Evolutionary conservation across 495 filamentous ascomycete genomes (phyloP).

Genomic region (Polyplosphaeria fusca): DNA sequence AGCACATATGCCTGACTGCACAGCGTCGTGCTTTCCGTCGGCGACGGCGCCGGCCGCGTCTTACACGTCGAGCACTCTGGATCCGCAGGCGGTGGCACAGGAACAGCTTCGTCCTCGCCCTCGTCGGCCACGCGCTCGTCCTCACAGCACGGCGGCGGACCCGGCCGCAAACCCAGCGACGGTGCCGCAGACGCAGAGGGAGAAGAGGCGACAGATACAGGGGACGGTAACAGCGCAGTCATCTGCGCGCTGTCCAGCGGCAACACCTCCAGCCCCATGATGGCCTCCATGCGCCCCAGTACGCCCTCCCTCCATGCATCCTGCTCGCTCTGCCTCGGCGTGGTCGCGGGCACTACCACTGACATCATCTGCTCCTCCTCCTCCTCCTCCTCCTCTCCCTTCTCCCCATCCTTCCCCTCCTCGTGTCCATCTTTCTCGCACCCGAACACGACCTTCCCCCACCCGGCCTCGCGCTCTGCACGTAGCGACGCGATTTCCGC

Average conservation of each 20-base stretch:
- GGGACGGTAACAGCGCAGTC: background rate
- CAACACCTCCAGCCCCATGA: background rate
- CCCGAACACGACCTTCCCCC: background rate
- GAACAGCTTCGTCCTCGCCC: background rate
- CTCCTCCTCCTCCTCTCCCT: background rate
- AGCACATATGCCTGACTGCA: constrained; percentile 31
- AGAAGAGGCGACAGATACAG: background rate
- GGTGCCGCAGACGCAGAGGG: background rate
- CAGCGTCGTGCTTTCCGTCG: constrained; percentile 25
- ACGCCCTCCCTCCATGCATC: background rate
- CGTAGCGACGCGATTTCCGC: constrained; percentile 12
- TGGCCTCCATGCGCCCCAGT: background rate
- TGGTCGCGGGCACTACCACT: background rate
- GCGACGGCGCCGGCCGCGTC: constrained; percentile 13
- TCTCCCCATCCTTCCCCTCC: background rate
- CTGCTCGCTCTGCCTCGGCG: background rate
- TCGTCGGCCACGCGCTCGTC: background rate
- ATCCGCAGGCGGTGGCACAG: background rate
- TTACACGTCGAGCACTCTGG: constrained; percentile 19
- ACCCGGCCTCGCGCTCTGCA: constrained; percentile 7
- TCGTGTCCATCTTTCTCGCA: background rate
- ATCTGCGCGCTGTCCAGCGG: background rate
- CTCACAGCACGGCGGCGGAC: constrained; percentile 20
- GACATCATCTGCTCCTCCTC: background rate
- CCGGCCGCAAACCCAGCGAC: background rate